A percentile compares a stretch with the other conserved stretches of the same genome.
phyloP scores from a whole-genome alignment of 2,329 filamentous ascomycete genomes.

The Diaporthe helianthi region DNA sequence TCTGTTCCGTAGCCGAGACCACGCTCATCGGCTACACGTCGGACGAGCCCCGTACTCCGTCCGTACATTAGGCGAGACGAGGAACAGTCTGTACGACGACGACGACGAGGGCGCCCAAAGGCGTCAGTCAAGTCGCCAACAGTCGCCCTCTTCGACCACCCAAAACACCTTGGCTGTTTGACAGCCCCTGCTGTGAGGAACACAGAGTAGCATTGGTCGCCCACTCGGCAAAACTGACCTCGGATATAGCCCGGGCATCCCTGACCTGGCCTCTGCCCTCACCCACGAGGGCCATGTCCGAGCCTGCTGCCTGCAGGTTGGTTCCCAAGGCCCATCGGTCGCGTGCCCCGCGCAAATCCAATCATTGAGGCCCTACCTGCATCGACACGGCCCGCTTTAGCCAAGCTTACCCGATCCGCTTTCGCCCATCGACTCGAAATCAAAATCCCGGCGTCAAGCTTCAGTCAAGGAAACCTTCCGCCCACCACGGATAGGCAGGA shows the following conservation, averaged over 20 bases:
- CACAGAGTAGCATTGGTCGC: constrained; percentile 32
- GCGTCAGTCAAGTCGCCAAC: constrained; percentile 15
- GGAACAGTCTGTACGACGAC: not conserved
- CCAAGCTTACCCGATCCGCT: constrained; percentile 5
- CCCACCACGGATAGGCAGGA: constrained; percentile 2
- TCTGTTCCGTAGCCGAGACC: constrained; percentile 18
- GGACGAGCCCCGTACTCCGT: not conserved
- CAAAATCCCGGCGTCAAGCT: constrained; percentile 5
- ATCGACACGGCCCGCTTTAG: constrained; percentile 14
- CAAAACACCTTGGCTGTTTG: constrained; percentile 32
- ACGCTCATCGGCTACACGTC: not conserved
- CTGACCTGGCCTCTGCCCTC: too few species aligned
- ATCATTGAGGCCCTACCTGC: not conserved
- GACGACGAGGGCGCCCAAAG: not conserved
- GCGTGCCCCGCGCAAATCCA: not conserved
- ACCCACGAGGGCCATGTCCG: too few species aligned
- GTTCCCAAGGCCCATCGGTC: constrained; percentile 12
- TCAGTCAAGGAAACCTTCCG: constrained; percentile 12
- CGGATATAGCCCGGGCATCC: constrained; percentile 10
- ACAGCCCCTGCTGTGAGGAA: not conserved
- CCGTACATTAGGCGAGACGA: constrained; percentile 29
- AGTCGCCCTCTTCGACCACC: not conserved
- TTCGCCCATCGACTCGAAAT: not conserved
- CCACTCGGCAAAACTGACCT: not conserved
- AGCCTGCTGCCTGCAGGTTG: not conserved